Conservation (phyloP, 1,139 yeast genomes). For the Tardiomyces depauwii region DNA sequence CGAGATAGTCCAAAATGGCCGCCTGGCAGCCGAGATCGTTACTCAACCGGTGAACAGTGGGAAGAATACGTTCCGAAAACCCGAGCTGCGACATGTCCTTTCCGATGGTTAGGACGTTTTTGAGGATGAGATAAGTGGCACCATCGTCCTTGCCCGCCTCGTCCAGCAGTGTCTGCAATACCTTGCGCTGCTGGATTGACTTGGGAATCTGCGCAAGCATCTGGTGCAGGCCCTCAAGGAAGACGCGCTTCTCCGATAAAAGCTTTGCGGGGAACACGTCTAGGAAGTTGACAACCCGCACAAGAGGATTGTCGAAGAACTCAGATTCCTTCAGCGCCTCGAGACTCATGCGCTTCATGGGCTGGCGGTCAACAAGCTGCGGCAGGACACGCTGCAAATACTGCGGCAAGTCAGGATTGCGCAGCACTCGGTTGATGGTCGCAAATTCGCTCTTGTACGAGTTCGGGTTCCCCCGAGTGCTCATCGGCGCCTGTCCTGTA, state of each 20-base stretch:
- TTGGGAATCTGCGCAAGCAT: conserved; percentile 62
- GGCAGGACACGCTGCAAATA: conserved; percentile 28
- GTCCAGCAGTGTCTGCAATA: conserved; percentile 58
- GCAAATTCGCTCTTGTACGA: conserved; percentile 25
- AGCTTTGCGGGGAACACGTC: conserved; percentile 78
- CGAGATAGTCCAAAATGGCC: conserved; percentile 46
- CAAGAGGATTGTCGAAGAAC: conserved; percentile 68
- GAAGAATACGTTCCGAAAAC: conserved; percentile 61
- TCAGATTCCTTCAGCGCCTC: conserved; percentile 43
- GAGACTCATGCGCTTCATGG: conserved; percentile 33
- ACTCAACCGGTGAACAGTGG: conserved; percentile 34
- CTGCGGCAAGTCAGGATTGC: conserved; percentile 23
- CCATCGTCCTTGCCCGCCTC: conserved; percentile 34
- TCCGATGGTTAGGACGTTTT: conserved; percentile 56
- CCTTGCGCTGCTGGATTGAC: conserved; percentile 55
- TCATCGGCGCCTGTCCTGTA: conserved; percentile 28
- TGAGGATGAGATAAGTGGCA: conserved; percentile 43
- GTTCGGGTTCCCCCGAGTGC: conserved; percentile 24
- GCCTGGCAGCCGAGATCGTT: conserved; percentile 40
- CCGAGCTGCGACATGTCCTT: conserved; percentile 59
- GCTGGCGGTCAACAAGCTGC: conserved; percentile 30
- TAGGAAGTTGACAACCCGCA: conserved; percentile 70
- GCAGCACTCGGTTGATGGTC: conserved; percentile 27
- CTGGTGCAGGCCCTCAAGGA: conserved; percentile 51
- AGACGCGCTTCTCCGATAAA: conserved; percentile 53